A percentile compares a stretch with the other conserved stretches of the same genome.
These are phyloP conservation scores for Sclerotinia borealis DNA, from an alignment of 2,329 filamentous ascomycete species.

Conservation along the genomic window DNA sequence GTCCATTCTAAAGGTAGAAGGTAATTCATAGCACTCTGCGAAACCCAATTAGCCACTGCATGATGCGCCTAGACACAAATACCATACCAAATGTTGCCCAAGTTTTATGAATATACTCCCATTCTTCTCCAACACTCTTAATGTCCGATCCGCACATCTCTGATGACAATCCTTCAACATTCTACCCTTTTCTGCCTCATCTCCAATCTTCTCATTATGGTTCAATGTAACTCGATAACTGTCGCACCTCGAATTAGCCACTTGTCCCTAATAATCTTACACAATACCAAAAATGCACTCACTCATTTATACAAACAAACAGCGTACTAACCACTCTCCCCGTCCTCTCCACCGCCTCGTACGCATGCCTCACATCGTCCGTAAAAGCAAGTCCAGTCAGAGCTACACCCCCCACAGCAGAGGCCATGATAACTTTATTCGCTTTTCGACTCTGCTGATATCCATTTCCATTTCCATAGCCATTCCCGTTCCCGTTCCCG, in stretches of 20 bases:
- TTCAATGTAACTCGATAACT: slow-evolving; percentile 88
- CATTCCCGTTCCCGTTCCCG: slow-evolving; percentile 5
- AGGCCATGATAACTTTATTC: slow-evolving; percentile 15
- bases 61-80: neutral
- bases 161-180: slow-evolving; percentile 80
- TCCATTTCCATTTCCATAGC: slow-evolving; percentile 6
- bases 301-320: slow-evolving; percentile 85
- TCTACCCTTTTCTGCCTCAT: slow-evolving; percentile 59
- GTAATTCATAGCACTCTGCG: slow-evolving; percentile 86
- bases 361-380: slow-evolving; percentile 69
- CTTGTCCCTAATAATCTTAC: neutral
- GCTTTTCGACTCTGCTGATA: neutral
- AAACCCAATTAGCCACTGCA: slow-evolving; percentile 20
- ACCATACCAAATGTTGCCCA: slow-evolving; percentile 75
- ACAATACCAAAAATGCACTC: slow-evolving; percentile 31
- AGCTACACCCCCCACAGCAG: slow-evolving; percentile 25
- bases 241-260: slow-evolving; percentile 9
- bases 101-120: slow-evolving; percentile 98
- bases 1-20: slow-evolving; percentile 89
- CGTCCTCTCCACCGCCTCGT: slow-evolving; percentile 68
- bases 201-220: slow-evolving; percentile 52
- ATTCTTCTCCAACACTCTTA: slow-evolving; percentile 86
- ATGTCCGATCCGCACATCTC: slow-evolving; percentile 81
- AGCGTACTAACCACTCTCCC: slow-evolving; percentile 72
- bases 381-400: slow-evolving; percentile 43